Evolutionary conservation across 495 filamentous ascomycete genomes (phyloP).

Genomic region (Podospora pseudoanserina): DNA sequence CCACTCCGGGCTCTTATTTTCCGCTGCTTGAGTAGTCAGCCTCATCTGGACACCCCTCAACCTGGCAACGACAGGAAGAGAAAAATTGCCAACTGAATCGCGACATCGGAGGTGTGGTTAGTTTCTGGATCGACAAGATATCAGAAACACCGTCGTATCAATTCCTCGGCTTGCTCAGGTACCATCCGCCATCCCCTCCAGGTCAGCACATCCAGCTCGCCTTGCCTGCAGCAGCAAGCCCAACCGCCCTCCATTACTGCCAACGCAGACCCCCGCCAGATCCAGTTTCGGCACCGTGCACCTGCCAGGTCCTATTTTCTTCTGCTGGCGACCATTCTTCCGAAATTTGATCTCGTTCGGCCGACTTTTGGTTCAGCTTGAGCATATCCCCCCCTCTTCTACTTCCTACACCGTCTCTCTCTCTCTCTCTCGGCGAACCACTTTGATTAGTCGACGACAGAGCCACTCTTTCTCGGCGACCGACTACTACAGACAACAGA

Average conservation of each 20-base stretch:
- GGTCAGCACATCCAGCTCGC: background rate
- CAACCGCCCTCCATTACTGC: background rate
- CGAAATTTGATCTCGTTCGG: background rate
- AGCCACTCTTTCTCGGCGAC: background rate
- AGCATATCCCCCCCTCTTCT: background rate
- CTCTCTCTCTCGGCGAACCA: background rate
- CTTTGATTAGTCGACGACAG: background rate
- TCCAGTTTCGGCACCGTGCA: background rate
- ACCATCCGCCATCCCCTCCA: background rate
- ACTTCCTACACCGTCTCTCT: background rate
- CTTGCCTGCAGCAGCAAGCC: background rate
- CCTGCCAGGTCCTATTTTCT: background rate
- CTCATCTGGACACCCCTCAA: background rate
- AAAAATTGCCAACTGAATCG: too few relatives aligned
- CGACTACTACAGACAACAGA: background rate
- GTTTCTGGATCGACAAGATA: background rate
- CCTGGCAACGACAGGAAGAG: too few relatives aligned
- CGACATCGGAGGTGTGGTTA: background rate
- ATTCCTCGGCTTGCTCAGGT: background rate
- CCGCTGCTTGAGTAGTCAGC: background rate
- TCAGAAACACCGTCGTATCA: background rate
- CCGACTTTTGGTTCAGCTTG: background rate
- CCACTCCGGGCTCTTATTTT: background rate
- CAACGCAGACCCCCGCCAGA: background rate
- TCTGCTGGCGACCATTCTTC: background rate